Base-by-base conservation (phyloP, 345 rosid genomes). In the Acer saccharum region DNA sequence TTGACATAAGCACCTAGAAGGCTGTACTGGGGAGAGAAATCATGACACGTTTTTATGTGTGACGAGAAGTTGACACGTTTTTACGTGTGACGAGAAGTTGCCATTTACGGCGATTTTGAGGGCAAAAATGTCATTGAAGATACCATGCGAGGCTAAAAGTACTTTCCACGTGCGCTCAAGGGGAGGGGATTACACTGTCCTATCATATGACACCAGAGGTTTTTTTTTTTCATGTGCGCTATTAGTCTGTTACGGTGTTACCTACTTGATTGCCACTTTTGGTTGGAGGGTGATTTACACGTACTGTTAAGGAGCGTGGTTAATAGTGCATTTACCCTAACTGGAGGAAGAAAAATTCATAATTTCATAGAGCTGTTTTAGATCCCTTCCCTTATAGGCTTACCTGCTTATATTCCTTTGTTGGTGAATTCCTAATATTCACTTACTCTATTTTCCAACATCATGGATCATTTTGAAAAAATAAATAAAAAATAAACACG, bases 161-260 rank as follows among this genome's bases (percentile, higher is more conserved):
- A 16, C 2, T n/a, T 1, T 63, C 65, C 80, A 83, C 78, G 78
- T 73, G 78, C 81, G 69, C 18, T 65, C 29, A 63, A 57, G 69
- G 62, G 64, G 73, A 21, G 65, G 20, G 35, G 11, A 4, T 6
- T 8, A 5, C 61, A 21, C 48, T 11, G 32, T 63, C 63, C 65
- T 10, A 57, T 46, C 65, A 39, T 16, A 3, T 43, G 50, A 64
- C 62, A 20, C 35, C 14, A 7, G 44, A 6, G n/a, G 10, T 21
- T 71, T 14, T 20, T 20, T 50, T 66, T 20, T 50, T 66, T 2
- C 69, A 67, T 32, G 32, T 20, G 29, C 20, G 21, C 58, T 20
- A n/a, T n/a, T 60, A 46, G 50, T 10, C 46, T 43, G 10, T 43
- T n/a, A n/a, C n/a, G n/a, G n/a, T n/a, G n/a, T n/a, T 43, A 0